These are phyloP conservation scores for Canariomyces notabilis DNA, from an alignment of 2,329 filamentous ascomycete species.

Conservation along the genomic window DNA sequence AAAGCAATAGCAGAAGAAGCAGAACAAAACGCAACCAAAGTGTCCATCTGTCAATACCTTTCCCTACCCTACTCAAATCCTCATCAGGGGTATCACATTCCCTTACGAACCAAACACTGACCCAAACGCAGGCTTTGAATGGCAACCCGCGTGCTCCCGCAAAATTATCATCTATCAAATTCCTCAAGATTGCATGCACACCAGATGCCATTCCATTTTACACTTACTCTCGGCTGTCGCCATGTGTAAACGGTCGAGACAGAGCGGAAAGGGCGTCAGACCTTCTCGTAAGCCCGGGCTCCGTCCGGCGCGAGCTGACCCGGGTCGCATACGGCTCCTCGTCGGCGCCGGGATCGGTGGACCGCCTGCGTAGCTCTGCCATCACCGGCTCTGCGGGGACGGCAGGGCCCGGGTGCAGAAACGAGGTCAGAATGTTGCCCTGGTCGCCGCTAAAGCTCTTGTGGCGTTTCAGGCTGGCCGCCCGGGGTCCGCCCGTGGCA, in stretches of 20 bases:
- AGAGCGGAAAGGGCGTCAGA: background rate
- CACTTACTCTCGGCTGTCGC: background rate
- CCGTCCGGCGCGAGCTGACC: slow-evolving; percentile 15
- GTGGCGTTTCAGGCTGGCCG: slow-evolving; percentile 30
- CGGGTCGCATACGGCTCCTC: slow-evolving; percentile 16
- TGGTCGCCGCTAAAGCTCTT: slow-evolving; percentile 38
- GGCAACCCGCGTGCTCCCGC: too few relatives aligned
- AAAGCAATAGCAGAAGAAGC: too few relatives aligned
- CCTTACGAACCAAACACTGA: background rate
- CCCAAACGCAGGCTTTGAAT: too few relatives aligned
- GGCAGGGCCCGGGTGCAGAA: slow-evolving; percentile 46
- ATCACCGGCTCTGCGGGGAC: slow-evolving; percentile 26
- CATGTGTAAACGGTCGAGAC: slow-evolving; percentile 8
- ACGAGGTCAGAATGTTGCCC: slow-evolving; percentile 40
- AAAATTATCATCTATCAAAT: too few relatives aligned
- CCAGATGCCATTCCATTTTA: too few relatives aligned
- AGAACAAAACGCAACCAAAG: too few relatives aligned
- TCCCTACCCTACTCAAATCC: background rate
- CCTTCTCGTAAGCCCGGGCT: slow-evolving; percentile 12
- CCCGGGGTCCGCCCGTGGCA: slow-evolving; percentile 26
- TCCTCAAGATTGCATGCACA: too few relatives aligned
- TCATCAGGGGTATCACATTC: background rate
- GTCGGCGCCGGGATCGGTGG: slow-evolving; percentile 12
- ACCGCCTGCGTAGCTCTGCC: slow-evolving; percentile 8
- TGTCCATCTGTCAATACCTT: background rate